Base-by-base conservation (phyloP, 1,284 basidiomycete species). In the Mycena citricolor region DNA sequence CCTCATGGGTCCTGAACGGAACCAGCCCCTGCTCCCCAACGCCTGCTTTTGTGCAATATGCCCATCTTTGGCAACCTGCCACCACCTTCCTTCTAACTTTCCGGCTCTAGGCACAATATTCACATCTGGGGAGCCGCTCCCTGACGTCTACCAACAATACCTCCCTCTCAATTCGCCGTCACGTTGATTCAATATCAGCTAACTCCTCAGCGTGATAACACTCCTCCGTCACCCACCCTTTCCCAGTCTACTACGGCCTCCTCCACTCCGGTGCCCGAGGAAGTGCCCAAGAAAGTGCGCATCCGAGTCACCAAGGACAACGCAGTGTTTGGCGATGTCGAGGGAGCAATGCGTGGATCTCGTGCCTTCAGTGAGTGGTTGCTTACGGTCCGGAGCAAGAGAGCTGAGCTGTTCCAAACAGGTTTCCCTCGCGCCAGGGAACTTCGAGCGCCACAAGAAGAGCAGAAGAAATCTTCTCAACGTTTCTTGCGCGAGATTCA, bases 261-360 rank as follows among this genome's bases (percentile, higher is more conserved):
- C 28, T 13, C 5, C 19, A 38, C n/a, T 14, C 16, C n/a, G 36
- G 36, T 25, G 24, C 29, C 32, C 28, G 38, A 40, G 26, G 26
- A 25, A 25, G 7, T 14, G 5, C 19, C 37, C 8, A 30, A 12
- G 7, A 10, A n/a, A 14, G 20, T 12, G 1, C 44, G 49, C 26
- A 13, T 37, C 1, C 36, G 40, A 28, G 12, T 39, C 8, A 35
- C 42, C 3, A 32, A 32, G 10, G 34, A 7, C 1, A 49, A 52
- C 23, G 8, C 28, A 0, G 2, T 40, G 2, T 25, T 36, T 28
- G 47, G 51, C 8, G 13, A 26, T 24, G 51, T 52, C 13, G 47
- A 46, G 20, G 43, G 51, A 12, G 47, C 44, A 1, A 49, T 16
- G 29, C 42, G 51, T 24, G 51, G 51, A 0, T 24, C 25, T 5